Evolutionary conservation across 306 rosid species (phyloP).

Genomic region (Luffa aegyptiaca): DNA sequence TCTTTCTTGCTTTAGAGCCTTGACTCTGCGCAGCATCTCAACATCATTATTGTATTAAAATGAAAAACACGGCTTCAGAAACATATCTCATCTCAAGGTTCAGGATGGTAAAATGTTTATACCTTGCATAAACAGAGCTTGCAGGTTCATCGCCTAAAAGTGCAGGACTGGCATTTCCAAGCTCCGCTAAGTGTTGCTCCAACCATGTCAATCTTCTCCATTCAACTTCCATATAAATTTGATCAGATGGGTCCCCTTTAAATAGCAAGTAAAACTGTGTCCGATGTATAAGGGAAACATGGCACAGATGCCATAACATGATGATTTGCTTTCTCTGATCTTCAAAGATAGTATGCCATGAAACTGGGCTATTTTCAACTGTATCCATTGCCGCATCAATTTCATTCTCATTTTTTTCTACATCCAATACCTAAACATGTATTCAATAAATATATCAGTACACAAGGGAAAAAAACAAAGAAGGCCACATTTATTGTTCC

Average conservation of each 20-base stretch:
- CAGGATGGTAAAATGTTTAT: not conserved
- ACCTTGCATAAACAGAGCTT: conserved; percentile 76
- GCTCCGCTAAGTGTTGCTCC: conserved; percentile 79
- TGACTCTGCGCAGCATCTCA: conserved; percentile 43
- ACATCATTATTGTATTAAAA: not conserved
- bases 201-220: conserved; percentile 75
- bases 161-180: conserved; percentile 97
- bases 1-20: conserved; percentile 84
- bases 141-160: conserved; percentile 93
- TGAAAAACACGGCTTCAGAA: not conserved
- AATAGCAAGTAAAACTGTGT: conserved; percentile 75
- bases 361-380: conserved; percentile 35
- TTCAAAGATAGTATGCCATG: conserved; percentile 64
- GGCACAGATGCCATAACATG: conserved; percentile 96
- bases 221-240: conserved; percentile 83
- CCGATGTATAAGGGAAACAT: conserved; percentile 72
- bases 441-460: not conserved
- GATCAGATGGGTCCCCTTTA: conserved; percentile 79
- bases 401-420: conserved; percentile 56
- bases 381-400: conserved; percentile 23
- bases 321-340: conserved; percentile 78
- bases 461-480: not conserved
- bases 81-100: not conserved
- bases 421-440: conserved; percentile 59
- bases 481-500: not conserved